Percentiles rank a stretch among this genome's conserved stretches.
Conservation (phyloP, 768 basidiomycete genomes). For the Collybia sp. region DNA sequence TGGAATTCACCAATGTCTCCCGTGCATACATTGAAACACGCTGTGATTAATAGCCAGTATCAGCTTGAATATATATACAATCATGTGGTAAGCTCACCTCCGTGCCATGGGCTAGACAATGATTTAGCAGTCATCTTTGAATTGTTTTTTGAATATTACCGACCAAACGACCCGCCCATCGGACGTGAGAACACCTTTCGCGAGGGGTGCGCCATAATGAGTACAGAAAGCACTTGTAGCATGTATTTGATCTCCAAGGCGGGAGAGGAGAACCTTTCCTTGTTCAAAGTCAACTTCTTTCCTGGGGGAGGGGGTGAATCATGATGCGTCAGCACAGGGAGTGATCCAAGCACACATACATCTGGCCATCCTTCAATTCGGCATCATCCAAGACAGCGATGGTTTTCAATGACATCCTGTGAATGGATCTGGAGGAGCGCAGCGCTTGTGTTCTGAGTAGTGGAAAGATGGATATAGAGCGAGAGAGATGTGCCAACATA, state of each 20-base stretch:
- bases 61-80: background rate
- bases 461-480: too few species aligned
- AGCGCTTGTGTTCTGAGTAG: conserved; percentile 2
- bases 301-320: conserved; percentile 33
- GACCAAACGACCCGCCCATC: conserved; percentile 81
- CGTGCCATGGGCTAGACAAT: conserved; percentile 75
- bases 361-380: conserved; percentile 63
- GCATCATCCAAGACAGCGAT: conserved; percentile 53
- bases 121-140: background rate
- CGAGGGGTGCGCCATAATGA: conserved; percentile 87
- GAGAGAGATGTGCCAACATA: too few species aligned
- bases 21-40: conserved; percentile 84
- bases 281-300: conserved; percentile 79
- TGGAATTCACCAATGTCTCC: conserved; percentile 66
- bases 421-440: conserved; percentile 6
- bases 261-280: conserved; percentile 74
- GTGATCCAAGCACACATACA: conserved; percentile 27
- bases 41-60: conserved; percentile 26
- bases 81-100: conserved; percentile 41
- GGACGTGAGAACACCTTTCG: conserved; percentile 73
- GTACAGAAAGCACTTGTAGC: conserved; percentile 86
- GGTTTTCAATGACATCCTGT: conserved; percentile 43
- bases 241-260: conserved; percentile 68
- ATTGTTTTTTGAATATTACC: conserved; percentile 12
- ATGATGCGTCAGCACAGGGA: background rate